Evolutionary conservation across 2,329 filamentous ascomycete genomes (phyloP).

Genomic region (Thielaviopsis euricoi): DNA sequence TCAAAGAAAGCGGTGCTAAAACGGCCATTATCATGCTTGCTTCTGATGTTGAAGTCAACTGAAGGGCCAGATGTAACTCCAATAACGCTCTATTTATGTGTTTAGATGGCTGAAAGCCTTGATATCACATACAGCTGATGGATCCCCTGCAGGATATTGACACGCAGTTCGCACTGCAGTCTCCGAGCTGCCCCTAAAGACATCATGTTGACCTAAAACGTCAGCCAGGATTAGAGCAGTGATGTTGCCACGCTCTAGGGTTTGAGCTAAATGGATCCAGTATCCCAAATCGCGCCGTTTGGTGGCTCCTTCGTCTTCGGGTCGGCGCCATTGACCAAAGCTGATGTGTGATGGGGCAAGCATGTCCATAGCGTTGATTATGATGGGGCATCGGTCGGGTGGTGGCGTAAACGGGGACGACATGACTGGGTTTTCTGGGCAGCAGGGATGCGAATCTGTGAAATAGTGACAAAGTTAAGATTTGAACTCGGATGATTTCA

Average conservation of each 20-base stretch:
- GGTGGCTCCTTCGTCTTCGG: slow-evolving; percentile 40
- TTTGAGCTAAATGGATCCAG: slow-evolving; percentile 46
- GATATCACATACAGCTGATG: slow-evolving; percentile 22
- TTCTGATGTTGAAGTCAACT: too few species aligned
- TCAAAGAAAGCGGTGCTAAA: too few species aligned
- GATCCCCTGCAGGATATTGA: slow-evolving; percentile 59
- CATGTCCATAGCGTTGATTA: slow-evolving; percentile 52
- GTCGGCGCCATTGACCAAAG: slow-evolving; percentile 51
- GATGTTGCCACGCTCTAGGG: slow-evolving; percentile 44
- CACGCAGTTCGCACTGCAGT: slow-evolving; percentile 45
- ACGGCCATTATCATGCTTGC: too few species aligned
- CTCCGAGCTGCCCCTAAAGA: slow-evolving; percentile 41
- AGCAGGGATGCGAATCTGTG: neutral
- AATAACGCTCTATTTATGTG: too few species aligned
- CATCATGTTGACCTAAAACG: slow-evolving; percentile 52
- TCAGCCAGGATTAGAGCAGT: slow-evolving; percentile 51
- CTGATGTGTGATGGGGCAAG: slow-evolving; percentile 46
- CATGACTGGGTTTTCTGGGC: neutral
- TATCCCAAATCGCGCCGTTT: slow-evolving; percentile 41
- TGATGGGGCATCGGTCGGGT: slow-evolving; percentile 20
- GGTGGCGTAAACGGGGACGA: neutral
- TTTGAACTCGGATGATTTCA: too few species aligned
- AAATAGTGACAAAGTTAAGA: neutral
- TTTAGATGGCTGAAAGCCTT: too few species aligned
- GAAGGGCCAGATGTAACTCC: too few species aligned